Percentiles rank a stretch among this genome's conserved stretches.
phyloP scores from a whole-genome alignment of 169 alveolate species.

The Eimeria necatrix region DNA sequence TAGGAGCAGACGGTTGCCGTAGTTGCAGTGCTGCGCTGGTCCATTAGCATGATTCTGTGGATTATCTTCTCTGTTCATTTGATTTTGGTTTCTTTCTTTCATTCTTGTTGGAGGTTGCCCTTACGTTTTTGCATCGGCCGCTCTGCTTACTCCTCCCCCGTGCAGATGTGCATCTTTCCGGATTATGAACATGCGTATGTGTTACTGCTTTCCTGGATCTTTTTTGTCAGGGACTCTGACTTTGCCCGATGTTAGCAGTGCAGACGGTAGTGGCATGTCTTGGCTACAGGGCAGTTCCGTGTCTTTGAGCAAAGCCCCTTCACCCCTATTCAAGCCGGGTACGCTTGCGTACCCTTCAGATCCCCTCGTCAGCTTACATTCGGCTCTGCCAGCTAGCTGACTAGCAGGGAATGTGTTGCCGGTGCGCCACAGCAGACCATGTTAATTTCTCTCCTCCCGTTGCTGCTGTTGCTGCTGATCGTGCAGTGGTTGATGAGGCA shows the following conservation, averaged over 20 bases:
- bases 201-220: not conserved
- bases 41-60: no score
- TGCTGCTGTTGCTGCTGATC: constrained; percentile 7
- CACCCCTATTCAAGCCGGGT: constrained; percentile 5
- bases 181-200: not conserved
- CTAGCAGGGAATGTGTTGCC: not conserved
- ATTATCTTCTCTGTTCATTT: no score
- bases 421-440: not conserved
- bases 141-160: no score
- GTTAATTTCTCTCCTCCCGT: not conserved
- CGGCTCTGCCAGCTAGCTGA: not conserved
- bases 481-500: constrained; percentile 37
- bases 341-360: not conserved
- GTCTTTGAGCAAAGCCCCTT: not conserved
- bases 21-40: no score
- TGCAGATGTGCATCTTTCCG: no score
- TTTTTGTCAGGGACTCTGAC: not conserved
- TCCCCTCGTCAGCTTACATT: not conserved
- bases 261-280: constrained; percentile 61
- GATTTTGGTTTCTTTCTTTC: no score
- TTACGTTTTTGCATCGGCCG: no score
- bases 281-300: constrained; percentile 64
- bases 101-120: no score
- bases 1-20: no score
- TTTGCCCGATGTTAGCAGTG: constrained; percentile 77